Base-by-base conservation (phyloP, 2,329 filamentous ascomycete species). In the Colletotrichum liaoningense region DNA sequence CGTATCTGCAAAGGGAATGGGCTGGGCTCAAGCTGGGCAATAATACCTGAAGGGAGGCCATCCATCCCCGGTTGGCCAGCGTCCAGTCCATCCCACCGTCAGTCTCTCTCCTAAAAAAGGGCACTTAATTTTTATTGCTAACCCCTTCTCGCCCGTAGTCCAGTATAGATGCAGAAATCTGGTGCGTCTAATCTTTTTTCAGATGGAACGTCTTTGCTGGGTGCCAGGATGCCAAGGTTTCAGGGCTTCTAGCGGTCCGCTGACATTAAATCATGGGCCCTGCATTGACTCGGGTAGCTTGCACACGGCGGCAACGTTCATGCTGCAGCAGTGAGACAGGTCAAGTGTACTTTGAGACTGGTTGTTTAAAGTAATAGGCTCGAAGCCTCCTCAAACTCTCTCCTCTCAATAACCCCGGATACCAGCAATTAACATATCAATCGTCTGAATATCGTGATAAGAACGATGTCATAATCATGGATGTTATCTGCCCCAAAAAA, bases 151-250 rank as follows among this genome's bases (percentile, higher is more conserved):
- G n/a, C 49, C 63, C 14, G 28, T 11, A 55, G 42, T n/a, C 19
- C 19, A 22, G 7, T 42, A 24, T 19, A n/a, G 33, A 22, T 52
- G 16, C 60, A 49, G 26, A 52, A 64, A 16, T 68, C 38, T 24
- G 46, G 14, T 60, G 57, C 60, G 46, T 73, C 70, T 52, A 57
- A 65, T 70, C 22, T 70, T 73, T 56, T 49, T 49, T 62, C 42
- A 60, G 70, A 73, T 33, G 38, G 67, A 57, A 33, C 55, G 66
- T 57, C 46, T 58, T 67, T 70, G 55, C 70, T 65, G 67, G 46
- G n/a, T 42, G 67, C 67, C 60, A 70, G 64, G 59, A 19, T 55
- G 22, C 54, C 54, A 28, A 56, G n/a, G 26, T 26, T 26, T 56
- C 42, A 49, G 19, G 42, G 19, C 14, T 5, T 54, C 11, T 14